Conservation (phyloP, 225 moss, liverwort and hornwort species). For the Neckera pumila region DNA sequence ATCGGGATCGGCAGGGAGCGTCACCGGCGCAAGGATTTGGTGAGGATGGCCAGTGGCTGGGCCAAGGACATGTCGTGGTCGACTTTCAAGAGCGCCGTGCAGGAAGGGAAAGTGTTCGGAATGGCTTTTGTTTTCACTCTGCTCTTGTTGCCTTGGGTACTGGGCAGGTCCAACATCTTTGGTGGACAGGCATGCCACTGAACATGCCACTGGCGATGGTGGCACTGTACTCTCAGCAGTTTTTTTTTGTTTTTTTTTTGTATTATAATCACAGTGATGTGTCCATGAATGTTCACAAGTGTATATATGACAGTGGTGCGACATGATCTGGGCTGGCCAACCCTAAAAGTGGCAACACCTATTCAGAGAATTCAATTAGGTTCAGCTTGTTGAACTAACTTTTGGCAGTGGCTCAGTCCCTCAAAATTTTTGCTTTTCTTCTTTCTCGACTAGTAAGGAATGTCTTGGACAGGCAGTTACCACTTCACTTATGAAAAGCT, state of each 20-base stretch:
- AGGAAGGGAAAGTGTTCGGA: conserved; percentile 38
- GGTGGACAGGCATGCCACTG: conserved; percentile 9
- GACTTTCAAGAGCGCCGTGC: conserved; percentile 29
- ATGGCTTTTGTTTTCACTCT: conserved; percentile 9
- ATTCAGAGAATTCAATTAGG: background rate
- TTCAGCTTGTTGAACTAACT: background rate
- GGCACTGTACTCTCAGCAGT: background rate
- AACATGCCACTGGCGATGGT: background rate
- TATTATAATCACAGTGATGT: background rate
- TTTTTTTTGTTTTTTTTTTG: background rate
- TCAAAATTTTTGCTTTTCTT: background rate
- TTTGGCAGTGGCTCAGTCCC: background rate
- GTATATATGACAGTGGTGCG: background rate
- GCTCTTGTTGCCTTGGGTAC: conserved; percentile 27
- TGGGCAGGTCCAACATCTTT: conserved; percentile 21
- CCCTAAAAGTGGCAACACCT: background rate
- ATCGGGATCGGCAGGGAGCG: conserved; percentile 23
- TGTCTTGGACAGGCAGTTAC: background rate
- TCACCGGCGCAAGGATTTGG: conserved; percentile 10
- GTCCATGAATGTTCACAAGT: background rate
- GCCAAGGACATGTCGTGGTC: conserved; percentile 50
- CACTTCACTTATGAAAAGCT: background rate
- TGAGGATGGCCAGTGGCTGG: conserved; percentile 15
- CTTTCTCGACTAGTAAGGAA: background rate
- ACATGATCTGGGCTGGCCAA: background rate